phyloP scores from a whole-genome alignment of 306 rosid species.

The Prunus salicina region DNA sequence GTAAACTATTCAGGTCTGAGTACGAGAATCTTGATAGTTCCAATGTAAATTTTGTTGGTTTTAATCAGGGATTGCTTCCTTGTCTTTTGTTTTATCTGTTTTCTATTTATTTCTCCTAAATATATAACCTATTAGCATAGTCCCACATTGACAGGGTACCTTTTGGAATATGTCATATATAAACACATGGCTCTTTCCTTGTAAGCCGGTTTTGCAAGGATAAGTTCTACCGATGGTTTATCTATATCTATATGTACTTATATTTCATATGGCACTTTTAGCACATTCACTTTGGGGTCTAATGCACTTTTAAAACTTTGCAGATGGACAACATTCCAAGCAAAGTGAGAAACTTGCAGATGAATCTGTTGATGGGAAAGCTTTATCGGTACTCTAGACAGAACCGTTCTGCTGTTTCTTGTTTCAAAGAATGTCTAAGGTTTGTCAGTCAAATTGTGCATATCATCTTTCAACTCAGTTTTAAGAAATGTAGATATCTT shows the following conservation, averaged over 20 bases:
- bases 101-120: conserved; percentile 12
- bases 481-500: background rate
- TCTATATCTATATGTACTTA: background rate
- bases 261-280: background rate
- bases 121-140: background rate
- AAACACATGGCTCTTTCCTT: background rate
- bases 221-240: background rate
- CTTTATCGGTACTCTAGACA: conserved; percentile 81
- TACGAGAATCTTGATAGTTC: background rate
- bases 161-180: background rate
- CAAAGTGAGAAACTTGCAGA: conserved; percentile 80
- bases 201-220: background rate
- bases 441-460: conserved; percentile 31
- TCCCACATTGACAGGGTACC: background rate
- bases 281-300: background rate
- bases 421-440: conserved; percentile 98
- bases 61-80: conserved; percentile 1
- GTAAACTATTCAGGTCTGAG: background rate
- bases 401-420: conserved; percentile 79
- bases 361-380: conserved; percentile 89
- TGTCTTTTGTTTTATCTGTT: conserved; percentile 15
- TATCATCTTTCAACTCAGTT: conserved; percentile 15
- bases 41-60: background rate
- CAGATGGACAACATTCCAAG: conserved; percentile 95
- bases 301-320: conserved; percentile 11